Evolutionary conservation across 306 rosid genomes (phyloP).

Genomic region (Bauhinia variegata): DNA sequence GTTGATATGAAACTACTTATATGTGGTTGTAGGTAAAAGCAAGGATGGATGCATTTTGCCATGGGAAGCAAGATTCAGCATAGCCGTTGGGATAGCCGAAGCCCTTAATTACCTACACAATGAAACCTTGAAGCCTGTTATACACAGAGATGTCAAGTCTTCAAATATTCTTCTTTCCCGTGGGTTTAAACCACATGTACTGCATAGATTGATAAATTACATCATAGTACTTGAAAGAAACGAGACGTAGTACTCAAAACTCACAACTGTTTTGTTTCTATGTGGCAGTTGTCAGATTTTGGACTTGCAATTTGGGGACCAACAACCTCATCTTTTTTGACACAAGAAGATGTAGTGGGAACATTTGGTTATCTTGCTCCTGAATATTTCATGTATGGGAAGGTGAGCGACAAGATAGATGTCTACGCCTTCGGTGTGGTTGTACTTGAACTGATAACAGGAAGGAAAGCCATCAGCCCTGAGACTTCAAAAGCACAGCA

Average conservation of each 20-base stretch:
- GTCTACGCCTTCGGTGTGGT: slow-evolving; percentile 93
- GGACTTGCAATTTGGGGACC: slow-evolving; percentile 97
- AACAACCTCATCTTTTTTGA: slow-evolving; percentile 52
- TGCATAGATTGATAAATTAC: slow-evolving; percentile 5
- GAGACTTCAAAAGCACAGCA: slow-evolving; percentile 63
- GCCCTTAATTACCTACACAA: slow-evolving; percentile 70
- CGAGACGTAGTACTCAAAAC: slow-evolving; percentile 15
- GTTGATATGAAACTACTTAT: slow-evolving; percentile 31
- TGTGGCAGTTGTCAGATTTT: slow-evolving; percentile 82
- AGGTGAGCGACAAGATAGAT: slow-evolving; percentile 89
- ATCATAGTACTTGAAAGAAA: no score
- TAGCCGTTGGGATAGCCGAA: slow-evolving; percentile 76
- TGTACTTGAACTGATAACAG: slow-evolving; percentile 86
- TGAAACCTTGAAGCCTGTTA: slow-evolving; percentile 66
- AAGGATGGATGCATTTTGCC: slow-evolving; percentile 50
- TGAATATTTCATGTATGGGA: slow-evolving; percentile 96
- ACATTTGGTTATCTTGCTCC: slow-evolving; percentile 98
- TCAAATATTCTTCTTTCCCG: slow-evolving; percentile 83
- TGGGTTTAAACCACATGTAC: slow-evolving; percentile 71
- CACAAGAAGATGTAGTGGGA: slow-evolving; percentile 71
- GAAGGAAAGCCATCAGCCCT: slow-evolving; percentile 78
- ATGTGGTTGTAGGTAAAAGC: slow-evolving; percentile 50
- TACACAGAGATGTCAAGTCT: slow-evolving; percentile 92
- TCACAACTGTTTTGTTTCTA: slow-evolving; percentile 7
- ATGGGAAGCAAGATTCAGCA: slow-evolving; percentile 73